A percentile compares a stretch with the other conserved stretches of the same genome.
These are phyloP conservation scores for Sugiyamaella pinicola DNA, from an alignment of 1,139 yeast genomes.

Conservation along the genomic window DNA sequence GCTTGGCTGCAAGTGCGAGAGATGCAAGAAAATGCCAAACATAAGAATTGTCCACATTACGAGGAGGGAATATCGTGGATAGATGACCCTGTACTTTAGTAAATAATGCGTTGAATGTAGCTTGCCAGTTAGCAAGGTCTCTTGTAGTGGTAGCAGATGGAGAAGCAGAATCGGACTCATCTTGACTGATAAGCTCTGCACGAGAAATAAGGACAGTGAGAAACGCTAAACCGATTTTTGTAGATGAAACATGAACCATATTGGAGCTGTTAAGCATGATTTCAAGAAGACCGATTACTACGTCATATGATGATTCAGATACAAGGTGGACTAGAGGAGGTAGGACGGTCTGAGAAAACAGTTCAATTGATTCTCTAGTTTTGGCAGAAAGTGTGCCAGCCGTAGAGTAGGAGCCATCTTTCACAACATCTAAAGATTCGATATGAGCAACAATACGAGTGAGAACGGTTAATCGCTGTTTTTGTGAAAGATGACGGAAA, in stretches of 20 bases:
- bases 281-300: constrained; percentile 78
- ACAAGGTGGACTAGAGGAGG: constrained; percentile 85
- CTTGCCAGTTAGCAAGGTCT: constrained; percentile 71
- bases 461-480: constrained; percentile 75
- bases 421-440: constrained; percentile 76
- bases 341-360: constrained; percentile 79
- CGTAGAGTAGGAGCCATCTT: constrained; percentile 75
- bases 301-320: constrained; percentile 79
- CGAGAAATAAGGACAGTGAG: constrained; percentile 87
- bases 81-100: constrained; percentile 78
- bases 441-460: constrained; percentile 82
- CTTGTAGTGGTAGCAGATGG: constrained; percentile 46
- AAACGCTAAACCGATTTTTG: constrained; percentile 84
- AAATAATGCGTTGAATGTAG: constrained; percentile 80
- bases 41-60: constrained; percentile 72
- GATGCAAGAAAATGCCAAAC: constrained; percentile 98
- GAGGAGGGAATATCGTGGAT: constrained; percentile 79
- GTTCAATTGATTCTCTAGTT: constrained; percentile 67
- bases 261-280: constrained; percentile 62
- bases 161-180: constrained; percentile 48
- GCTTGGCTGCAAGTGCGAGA: constrained; percentile 86
- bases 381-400: constrained; percentile 52
- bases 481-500: constrained; percentile 77
- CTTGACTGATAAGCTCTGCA: constrained; percentile 91
- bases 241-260: constrained; percentile 68